These are phyloP conservation scores for Andrographis paniculata DNA, from an alignment of 305 asterid species.

Conservation along the genomic window DNA sequence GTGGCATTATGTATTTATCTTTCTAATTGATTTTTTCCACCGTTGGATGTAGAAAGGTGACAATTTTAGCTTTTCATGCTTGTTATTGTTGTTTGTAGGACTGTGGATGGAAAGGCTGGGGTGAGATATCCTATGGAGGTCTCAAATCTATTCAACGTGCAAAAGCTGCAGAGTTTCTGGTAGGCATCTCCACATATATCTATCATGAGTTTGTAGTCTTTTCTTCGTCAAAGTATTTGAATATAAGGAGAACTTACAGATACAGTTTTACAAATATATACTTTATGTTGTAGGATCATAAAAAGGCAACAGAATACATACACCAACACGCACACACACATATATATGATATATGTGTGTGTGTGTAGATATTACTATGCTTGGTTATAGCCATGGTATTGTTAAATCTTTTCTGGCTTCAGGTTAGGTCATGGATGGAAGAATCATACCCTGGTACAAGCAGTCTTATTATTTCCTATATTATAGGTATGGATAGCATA, in stretches of 20 bases:
- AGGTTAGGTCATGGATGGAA: slow-evolving; percentile 96
- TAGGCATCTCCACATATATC: slow-evolving; percentile 19
- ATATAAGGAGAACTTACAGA: too few species aligned
- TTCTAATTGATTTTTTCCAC: slow-evolving; percentile 10
- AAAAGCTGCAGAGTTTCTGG: slow-evolving; percentile 88
- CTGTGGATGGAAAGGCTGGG: slow-evolving; percentile 97
- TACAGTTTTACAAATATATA: background rate
- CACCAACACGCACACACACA: too few species aligned
- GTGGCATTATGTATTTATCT: slow-evolving; percentile 6
- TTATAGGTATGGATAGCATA: slow-evolving; percentile 86
- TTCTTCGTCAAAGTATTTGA: background rate
- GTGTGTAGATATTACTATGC: too few species aligned
- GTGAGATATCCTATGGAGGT: slow-evolving; percentile 96
- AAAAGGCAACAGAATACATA: background rate
- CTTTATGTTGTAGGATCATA: slow-evolving; percentile 4
- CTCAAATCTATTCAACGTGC: slow-evolving; percentile 62
- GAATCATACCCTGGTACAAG: slow-evolving; percentile 55
- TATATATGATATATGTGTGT: too few species aligned
- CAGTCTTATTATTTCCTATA: slow-evolving; percentile 50
- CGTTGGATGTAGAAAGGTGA: background rate
- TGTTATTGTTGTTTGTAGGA: slow-evolving; percentile 38
- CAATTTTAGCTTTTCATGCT: slow-evolving; percentile 10
- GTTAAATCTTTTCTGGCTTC: slow-evolving; percentile 23
- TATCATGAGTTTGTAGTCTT: slow-evolving; percentile 9
- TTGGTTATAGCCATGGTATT: too few species aligned